Base-by-base conservation (phyloP, 2,329 filamentous ascomycete species). In the Phaeophleospora eucalypticola region DNA sequence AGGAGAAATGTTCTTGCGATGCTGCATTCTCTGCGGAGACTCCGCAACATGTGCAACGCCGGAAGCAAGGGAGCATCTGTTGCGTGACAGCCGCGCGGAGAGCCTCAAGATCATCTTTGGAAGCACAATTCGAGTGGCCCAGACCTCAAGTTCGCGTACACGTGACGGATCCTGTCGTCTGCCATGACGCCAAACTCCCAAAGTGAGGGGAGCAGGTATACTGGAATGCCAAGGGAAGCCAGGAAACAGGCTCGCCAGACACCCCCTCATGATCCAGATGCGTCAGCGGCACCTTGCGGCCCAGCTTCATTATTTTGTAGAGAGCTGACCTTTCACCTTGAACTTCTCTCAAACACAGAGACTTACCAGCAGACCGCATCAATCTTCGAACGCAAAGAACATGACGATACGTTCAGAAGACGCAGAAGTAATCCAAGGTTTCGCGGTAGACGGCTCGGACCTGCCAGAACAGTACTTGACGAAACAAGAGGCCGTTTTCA, bases 381-480 rank as follows among this genome's bases (percentile, higher is more conserved):
- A n/a, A n/a, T n/a, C n/a, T n/a, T n/a, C n/a, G n/a, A n/a, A n/a
- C n/a, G n/a, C n/a, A n/a, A n/a, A n/a, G n/a, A 29, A 29, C 7
- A 29, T 29, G 24, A 29, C 24, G 7, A 29, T 29, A 29, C 24
- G n/a, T n/a, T n/a, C n/a, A n/a, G n/a, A 6, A 29, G 12, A 6
- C 12, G 24, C 7, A 12, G 24, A 29, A 29, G 6, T 29, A 6
- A 29, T 29, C 24, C 6, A 29, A 7, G 24, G 24, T 12, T 6
- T 29, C 24, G 24, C 24, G 6, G 24, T 29, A 7, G 24, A 29
- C 24, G 24, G 24, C 24, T 29, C 24, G 24, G 24, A 29, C 12
- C 7, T 12, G 24, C 36, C 43, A 10, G 43, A 46, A 20, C 43
- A 46, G 16, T 53, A 51, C 21, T 36, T 53, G 24, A 43, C 45